Evolutionary conservation across 257 asterid species (phyloP).

Genomic region (Solanum lycopersicoides): DNA sequence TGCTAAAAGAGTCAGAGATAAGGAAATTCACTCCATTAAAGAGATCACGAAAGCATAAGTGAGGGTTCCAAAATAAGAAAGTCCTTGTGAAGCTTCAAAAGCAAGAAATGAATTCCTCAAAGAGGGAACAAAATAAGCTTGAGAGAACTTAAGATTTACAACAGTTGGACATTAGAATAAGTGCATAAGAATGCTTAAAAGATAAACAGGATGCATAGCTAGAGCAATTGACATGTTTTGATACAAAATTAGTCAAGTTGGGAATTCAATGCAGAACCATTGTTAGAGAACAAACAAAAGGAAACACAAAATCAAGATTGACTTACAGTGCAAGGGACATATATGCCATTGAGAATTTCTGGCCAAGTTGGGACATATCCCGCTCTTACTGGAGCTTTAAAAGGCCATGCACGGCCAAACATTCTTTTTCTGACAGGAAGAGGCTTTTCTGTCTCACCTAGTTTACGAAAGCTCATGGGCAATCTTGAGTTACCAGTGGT

Average conservation of each 20-base stretch:
- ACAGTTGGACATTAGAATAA: background rate
- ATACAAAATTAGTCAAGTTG: background rate
- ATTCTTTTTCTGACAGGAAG: conserved; percentile 69
- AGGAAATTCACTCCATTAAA: background rate
- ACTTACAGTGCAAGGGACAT: conserved; percentile 80
- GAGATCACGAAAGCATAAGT: background rate
- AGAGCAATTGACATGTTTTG: background rate
- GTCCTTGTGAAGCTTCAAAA: background rate
- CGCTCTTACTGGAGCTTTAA: conserved; percentile 75
- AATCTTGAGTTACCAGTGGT: conserved; percentile 20
- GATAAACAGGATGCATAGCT: background rate
- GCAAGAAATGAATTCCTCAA: background rate
- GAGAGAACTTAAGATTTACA: background rate
- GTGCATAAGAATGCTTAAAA: background rate
- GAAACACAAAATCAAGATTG: background rate
- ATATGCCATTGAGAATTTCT: conserved; percentile 30
- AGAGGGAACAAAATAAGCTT: background rate
- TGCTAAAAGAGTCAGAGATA: background rate
- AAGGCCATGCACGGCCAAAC: conserved; percentile 98
- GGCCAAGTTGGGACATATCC: conserved; percentile 94
- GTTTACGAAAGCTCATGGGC: conserved; percentile 79
- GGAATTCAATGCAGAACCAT: background rate
- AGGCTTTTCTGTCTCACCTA: conserved; percentile 92
- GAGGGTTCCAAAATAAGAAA: background rate
- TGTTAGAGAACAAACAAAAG: background rate